Percentiles rank a stretch among this genome's conserved stretches.
These are phyloP conservation scores for Dothistroma septosporum DNA, from an alignment of 2,329 filamentous ascomycete species.

Conservation along the genomic window DNA sequence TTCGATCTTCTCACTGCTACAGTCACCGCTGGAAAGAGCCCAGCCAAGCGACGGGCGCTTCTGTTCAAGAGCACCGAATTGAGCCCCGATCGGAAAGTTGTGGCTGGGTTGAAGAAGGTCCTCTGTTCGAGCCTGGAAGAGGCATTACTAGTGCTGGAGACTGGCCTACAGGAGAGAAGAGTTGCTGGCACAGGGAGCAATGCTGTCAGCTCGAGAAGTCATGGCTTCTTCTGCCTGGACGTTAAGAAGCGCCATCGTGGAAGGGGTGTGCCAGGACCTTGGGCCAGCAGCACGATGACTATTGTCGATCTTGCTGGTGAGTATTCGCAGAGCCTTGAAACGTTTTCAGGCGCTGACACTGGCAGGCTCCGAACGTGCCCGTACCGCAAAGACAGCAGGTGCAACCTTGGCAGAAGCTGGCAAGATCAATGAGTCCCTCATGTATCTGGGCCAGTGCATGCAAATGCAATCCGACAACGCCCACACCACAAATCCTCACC, in stretches of 20 bases:
- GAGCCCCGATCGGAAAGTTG: slow-evolving; percentile 87
- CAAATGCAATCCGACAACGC: slow-evolving; percentile 86
- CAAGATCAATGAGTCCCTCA: slow-evolving; percentile 96
- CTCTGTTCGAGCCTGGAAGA: slow-evolving; percentile 79
- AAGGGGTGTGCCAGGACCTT: slow-evolving; percentile 52
- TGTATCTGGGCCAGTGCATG: slow-evolving; percentile 96
- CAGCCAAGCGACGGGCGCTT: slow-evolving; percentile 66
- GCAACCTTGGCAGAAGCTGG: slow-evolving; percentile 90
- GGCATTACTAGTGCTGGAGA: slow-evolving; percentile 83
- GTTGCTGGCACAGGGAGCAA: slow-evolving; percentile 92
- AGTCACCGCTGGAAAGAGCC: slow-evolving; percentile 51
- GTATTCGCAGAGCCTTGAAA: slow-evolving; percentile 11
- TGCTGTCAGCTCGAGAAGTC: slow-evolving; percentile 83
- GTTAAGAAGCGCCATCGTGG: slow-evolving; percentile 71
- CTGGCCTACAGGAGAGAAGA: slow-evolving; percentile 77
- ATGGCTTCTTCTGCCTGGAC: slow-evolving; percentile 94
- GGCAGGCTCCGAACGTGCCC: slow-evolving; percentile 74
- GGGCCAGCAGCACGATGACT: slow-evolving; percentile 75
- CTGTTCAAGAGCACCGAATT: slow-evolving; percentile 89
- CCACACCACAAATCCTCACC: slow-evolving; percentile 53
- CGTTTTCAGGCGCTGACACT: slow-evolving; percentile 20
- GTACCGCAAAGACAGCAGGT: slow-evolving; percentile 90
- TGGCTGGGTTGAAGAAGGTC: slow-evolving; percentile 85
- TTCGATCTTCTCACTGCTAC: slow-evolving; percentile 78
- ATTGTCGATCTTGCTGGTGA: slow-evolving; percentile 84